phyloP scores from a whole-genome alignment of 2,329 filamentous ascomycete genomes.

The Tolypocladium endophyticum region DNA sequence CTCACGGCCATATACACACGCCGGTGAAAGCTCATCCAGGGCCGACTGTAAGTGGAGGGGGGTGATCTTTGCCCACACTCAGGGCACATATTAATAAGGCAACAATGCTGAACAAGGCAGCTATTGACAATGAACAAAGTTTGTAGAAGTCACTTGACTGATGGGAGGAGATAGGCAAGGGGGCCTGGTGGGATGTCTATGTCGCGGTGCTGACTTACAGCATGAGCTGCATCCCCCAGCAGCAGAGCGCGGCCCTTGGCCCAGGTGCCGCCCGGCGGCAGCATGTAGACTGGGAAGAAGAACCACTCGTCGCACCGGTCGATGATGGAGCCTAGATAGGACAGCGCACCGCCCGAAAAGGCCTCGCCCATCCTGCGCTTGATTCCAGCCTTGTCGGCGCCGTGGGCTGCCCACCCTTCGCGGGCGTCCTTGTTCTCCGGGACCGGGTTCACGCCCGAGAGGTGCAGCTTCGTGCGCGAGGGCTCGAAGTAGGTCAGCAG shows the following conservation, averaged over 20 bases:
- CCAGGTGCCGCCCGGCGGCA: constrained; percentile 22
- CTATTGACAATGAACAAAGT: not conserved
- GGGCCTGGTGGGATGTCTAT: no score
- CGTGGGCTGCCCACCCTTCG: constrained; percentile 12
- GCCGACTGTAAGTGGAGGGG: not conserved
- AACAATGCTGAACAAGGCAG: not conserved
- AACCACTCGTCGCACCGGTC: constrained; percentile 14
- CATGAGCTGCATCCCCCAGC: constrained; percentile 47
- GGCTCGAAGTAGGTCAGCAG: constrained; percentile 11
- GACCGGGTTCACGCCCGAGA: constrained; percentile 12
- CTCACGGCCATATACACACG: not conserved
- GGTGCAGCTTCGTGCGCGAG: constrained; percentile 6
- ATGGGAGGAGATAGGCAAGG: not conserved
- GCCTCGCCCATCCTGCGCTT: constrained; percentile 6
- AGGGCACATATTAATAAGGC: not conserved
- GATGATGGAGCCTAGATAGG: constrained; percentile 9
- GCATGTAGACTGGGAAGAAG: constrained; percentile 24
- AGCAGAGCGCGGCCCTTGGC: constrained; percentile 30
- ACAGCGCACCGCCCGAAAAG: constrained; percentile 7
- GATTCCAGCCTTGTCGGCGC: constrained; percentile 10
- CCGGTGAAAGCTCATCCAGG: not conserved
- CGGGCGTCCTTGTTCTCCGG: constrained; percentile 10
- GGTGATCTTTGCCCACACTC: not conserved
- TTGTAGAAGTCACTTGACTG: not conserved
- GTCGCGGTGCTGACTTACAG: constrained; percentile 11